Conservation (phyloP, 768 basidiomycete species). For the Ramaria rubella region DNA sequence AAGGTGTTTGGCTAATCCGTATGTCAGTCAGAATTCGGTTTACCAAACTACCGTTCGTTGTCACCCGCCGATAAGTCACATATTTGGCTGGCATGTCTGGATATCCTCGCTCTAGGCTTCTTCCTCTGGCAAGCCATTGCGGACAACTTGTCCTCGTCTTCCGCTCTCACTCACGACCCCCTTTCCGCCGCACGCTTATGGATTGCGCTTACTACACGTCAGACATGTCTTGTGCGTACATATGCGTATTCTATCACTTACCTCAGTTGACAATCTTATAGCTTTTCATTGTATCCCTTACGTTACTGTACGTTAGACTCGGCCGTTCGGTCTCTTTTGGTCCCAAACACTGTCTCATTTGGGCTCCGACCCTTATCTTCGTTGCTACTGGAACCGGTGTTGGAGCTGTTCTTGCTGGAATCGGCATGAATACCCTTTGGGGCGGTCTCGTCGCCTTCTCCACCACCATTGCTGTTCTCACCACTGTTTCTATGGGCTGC, state of each 20-base stretch:
- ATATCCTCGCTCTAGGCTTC: constrained; percentile 51
- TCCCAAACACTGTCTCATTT: constrained; percentile 64
- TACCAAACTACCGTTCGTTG: constrained; percentile 61
- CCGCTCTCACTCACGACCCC: constrained; percentile 41
- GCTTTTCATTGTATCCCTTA: constrained; percentile 51
- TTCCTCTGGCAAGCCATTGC: constrained; percentile 62
- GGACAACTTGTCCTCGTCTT: constrained; percentile 44
- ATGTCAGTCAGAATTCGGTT: constrained; percentile 63
- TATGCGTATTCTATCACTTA: background rate
- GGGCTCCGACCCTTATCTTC: constrained; percentile 56
- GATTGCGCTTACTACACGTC: constrained; percentile 59
- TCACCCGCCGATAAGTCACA: constrained; percentile 65
- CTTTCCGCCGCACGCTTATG: constrained; percentile 57
- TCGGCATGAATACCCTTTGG: constrained; percentile 49
- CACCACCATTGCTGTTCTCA: constrained; percentile 43
- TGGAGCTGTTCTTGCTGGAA: constrained; percentile 50
- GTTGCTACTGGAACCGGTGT: constrained; percentile 50
- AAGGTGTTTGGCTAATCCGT: constrained; percentile 15
- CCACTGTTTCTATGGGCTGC: constrained; percentile 48
- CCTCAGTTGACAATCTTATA: background rate
- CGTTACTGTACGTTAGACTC: constrained; percentile 64
- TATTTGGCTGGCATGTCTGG: constrained; percentile 65
- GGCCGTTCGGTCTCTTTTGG: constrained; percentile 67
- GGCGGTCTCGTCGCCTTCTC: constrained; percentile 56
- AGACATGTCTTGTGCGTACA: constrained; percentile 46